A percentile compares a stretch with the other conserved stretches of the same genome.
These are phyloP conservation scores for Phaeosphaeriaceae sp. DNA, from an alignment of 2,329 filamentous ascomycete species.

Conservation along the genomic window DNA sequence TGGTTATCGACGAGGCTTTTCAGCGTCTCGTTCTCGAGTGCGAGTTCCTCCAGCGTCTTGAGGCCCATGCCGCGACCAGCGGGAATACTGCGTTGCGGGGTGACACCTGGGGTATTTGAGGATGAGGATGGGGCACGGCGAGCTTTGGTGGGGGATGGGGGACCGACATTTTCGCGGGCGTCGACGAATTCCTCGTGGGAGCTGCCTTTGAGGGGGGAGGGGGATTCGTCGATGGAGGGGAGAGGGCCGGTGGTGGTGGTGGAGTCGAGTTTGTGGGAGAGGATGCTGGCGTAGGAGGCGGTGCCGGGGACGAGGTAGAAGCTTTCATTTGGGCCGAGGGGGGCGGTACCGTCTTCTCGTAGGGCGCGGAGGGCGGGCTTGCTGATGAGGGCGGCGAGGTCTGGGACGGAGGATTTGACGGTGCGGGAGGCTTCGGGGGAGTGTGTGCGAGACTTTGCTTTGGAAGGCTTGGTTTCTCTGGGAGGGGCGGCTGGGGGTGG, in stretches of 20 bases:
- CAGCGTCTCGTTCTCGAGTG: conserved; percentile 84
- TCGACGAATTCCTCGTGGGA: conserved; percentile 82
- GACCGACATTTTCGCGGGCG: conserved; percentile 69
- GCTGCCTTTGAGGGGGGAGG: conserved; percentile 34
- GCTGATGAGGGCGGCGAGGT: conserved; percentile 84
- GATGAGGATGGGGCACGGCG: conserved; percentile 34
- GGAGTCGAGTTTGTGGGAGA: conserved; percentile 51
- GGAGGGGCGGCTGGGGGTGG: conserved; percentile 36
- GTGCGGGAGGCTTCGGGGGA: conserved; percentile 40
- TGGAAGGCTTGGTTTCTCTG: conserved; percentile 27
- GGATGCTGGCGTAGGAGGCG: conserved; percentile 89
- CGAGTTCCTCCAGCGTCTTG: conserved; percentile 85
- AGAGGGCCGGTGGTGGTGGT: conserved; percentile 39
- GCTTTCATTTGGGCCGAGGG: conserved; percentile 49
- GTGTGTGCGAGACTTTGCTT: conserved; percentile 27
- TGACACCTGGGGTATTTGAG: conserved; percentile 23
- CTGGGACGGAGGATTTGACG: conserved; percentile 64
- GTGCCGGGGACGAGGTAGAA: conserved; percentile 98
- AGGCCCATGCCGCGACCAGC: conserved; percentile 44
- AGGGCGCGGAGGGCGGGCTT: conserved; percentile 82
- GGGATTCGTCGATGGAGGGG: conserved; percentile 50
- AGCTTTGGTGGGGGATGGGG: conserved; percentile 53
- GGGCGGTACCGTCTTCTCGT: conserved; percentile 65
- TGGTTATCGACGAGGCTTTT: conserved; percentile 86
- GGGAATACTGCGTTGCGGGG: conserved; percentile 36